These are phyloP conservation scores for Strigomonas culicis DNA, from an alignment of 208 protist species.

Conservation along the genomic window DNA sequence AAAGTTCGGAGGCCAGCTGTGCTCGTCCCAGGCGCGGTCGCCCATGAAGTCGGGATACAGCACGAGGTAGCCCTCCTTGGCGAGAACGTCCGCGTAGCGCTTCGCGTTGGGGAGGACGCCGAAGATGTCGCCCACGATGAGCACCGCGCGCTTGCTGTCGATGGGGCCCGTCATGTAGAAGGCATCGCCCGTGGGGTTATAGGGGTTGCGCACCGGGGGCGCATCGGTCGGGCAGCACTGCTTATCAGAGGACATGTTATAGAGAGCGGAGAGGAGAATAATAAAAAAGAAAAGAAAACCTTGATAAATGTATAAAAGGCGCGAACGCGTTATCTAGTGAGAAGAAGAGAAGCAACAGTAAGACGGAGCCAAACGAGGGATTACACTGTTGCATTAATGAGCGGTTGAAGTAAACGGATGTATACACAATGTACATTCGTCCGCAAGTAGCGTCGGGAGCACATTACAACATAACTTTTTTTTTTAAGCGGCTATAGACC, in stretches of 20 bases:
- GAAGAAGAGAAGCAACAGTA: background rate
- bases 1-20: constrained; percentile 33
- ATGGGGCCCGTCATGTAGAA: constrained; percentile 42
- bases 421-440: too few species aligned
- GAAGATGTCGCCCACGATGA: constrained; percentile 60
- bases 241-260: constrained; percentile 12
- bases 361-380: constrained; percentile 6
- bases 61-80: constrained; percentile 39
- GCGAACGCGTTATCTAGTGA: too few species aligned
- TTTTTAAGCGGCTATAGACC: too few species aligned
- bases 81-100: constrained; percentile 38
- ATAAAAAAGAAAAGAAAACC: constrained; percentile 7
- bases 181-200: constrained; percentile 22
- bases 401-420: too few species aligned
- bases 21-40: constrained; percentile 24
- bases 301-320: constrained; percentile 9
- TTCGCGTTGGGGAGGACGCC: constrained; percentile 44
- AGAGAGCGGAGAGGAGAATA: background rate
- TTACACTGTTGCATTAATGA: background rate
- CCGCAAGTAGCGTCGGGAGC: too few species aligned
- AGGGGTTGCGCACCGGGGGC: constrained; percentile 11
- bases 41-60: constrained; percentile 63
- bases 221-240: constrained; percentile 52
- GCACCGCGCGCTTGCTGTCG: constrained; percentile 35
- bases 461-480: too few species aligned